Evolutionary conservation across 2,329 filamentous ascomycete species (phyloP).

Genomic region (Botryotinia narcissicola): DNA sequence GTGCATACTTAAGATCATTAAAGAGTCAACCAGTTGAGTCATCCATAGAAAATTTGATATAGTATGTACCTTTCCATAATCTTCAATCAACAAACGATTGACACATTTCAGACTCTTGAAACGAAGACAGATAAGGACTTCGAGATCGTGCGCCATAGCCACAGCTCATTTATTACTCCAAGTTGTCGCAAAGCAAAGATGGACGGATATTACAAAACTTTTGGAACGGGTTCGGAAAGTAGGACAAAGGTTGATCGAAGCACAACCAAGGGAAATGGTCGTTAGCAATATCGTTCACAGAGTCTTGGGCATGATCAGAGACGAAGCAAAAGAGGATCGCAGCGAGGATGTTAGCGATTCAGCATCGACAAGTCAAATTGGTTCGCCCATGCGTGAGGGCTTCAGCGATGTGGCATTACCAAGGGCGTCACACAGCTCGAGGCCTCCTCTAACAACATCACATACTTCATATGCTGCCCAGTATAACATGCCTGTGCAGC

Average conservation of each 20-base stretch:
- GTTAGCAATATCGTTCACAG: slow-evolving; percentile 93
- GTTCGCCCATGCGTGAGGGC: slow-evolving; percentile 32
- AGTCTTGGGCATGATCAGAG: slow-evolving; percentile 84
- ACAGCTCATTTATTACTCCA: slow-evolving; percentile 86
- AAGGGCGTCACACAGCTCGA: slow-evolving; percentile 35
- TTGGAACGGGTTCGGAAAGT: slow-evolving; percentile 77
- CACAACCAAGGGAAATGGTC: slow-evolving; percentile 85
- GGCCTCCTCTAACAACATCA: slow-evolving; percentile 61
- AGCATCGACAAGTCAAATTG: slow-evolving; percentile 34
- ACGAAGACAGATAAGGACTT: slow-evolving; percentile 82
- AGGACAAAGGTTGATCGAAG: slow-evolving; percentile 70
- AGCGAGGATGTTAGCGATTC: slow-evolving; percentile 50
- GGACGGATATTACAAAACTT: slow-evolving; percentile 72
- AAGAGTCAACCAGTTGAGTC: slow-evolving; percentile 74
- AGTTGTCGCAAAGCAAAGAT: slow-evolving; percentile 79
- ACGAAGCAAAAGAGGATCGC: slow-evolving; percentile 80
- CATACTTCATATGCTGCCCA: slow-evolving; percentile 63
- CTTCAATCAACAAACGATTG: slow-evolving; percentile 18
- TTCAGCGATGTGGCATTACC: slow-evolving; percentile 24
- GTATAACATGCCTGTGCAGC: slow-evolving; percentile 48
- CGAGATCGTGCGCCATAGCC: slow-evolving; percentile 84
- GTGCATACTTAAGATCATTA: slow-evolving; percentile 75
- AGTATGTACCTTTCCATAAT: slow-evolving; percentile 49
- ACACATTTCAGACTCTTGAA: slow-evolving; percentile 65
- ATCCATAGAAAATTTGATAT: slow-evolving; percentile 79